Evolutionary conservation across 805 yeast genomes (phyloP).

Genomic region (Torulaspora delbrueckii): DNA sequence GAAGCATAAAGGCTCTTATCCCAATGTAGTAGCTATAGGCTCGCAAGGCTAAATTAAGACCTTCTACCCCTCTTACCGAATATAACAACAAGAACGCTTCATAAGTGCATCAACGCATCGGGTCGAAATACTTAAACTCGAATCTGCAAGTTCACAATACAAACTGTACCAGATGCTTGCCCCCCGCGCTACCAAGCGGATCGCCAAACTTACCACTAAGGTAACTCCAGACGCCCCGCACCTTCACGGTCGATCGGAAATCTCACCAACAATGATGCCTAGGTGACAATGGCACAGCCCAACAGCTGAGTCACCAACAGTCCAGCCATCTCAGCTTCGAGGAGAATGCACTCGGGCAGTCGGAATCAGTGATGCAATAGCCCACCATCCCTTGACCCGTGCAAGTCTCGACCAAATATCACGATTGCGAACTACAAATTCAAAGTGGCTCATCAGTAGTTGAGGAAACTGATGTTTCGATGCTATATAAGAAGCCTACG

Average conservation of each 20-base stretch:
- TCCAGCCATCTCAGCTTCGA: background rate
- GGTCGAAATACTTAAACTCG: no score
- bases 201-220: background rate
- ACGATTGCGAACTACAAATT: background rate
- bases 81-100: no score
- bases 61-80: no score
- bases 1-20: no score
- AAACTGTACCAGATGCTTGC: background rate
- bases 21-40: no score
- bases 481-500: constrained; percentile 1
- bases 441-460: background rate
- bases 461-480: background rate
- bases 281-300: background rate
- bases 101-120: no score
- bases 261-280: background rate
- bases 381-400: background rate
- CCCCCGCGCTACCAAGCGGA: background rate
- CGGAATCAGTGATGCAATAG: background rate
- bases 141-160: no score
- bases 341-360: background rate
- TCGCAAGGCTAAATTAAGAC: no score
- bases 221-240: background rate
- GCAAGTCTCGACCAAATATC: background rate
- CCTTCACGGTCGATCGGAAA: background rate
- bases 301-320: background rate